Percentiles rank a stretch among this genome's conserved stretches.
These are phyloP conservation scores for Candida maris DNA, from an alignment of 805 yeast species.

Conservation along the genomic window DNA sequence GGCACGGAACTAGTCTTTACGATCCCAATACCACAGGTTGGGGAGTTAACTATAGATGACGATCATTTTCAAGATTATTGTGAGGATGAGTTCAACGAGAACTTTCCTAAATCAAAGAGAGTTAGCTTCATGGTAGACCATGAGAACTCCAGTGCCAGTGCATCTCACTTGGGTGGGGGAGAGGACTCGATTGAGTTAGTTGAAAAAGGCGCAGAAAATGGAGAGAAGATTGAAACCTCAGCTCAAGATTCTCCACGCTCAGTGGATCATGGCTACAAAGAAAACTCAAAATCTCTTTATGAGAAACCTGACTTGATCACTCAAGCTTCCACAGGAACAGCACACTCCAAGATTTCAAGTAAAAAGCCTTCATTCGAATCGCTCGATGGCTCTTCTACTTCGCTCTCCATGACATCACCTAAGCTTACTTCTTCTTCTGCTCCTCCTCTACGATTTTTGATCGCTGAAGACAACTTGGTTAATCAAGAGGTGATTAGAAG, in stretches of 20 bases:
- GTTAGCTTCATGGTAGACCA: slow-evolving; percentile 45
- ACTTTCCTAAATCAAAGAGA: slow-evolving; percentile 48
- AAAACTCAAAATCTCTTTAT: slow-evolving; percentile 22
- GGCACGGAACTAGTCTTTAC: slow-evolving; percentile 85
- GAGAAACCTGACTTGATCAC: slow-evolving; percentile 45
- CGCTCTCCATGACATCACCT: background rate
- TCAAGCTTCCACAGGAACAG: slow-evolving; percentile 51
- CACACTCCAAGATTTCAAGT: slow-evolving; percentile 31
- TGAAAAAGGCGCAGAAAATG: background rate
- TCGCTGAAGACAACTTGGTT: slow-evolving; percentile 92
- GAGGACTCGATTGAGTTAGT: background rate
- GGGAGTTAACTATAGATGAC: slow-evolving; percentile 41
- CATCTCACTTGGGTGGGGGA: background rate
- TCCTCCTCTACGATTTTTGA: slow-evolving; percentile 51
- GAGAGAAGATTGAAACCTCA: background rate
- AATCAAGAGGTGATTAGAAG: slow-evolving; percentile 91
- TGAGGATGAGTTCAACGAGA: slow-evolving; percentile 65
- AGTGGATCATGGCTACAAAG: slow-evolving; percentile 3
- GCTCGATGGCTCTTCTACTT: slow-evolving; percentile 7
- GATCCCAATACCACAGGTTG: slow-evolving; percentile 69
- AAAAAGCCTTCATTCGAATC: slow-evolving; percentile 21
- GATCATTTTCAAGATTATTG: slow-evolving; percentile 38
- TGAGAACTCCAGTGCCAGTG: too few relatives aligned
- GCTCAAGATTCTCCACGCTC: background rate
- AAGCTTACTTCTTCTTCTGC: slow-evolving; percentile 1